phyloP scores from a whole-genome alignment of 2,329 filamentous ascomycete genomes.

The Bretziella fagacearum region DNA sequence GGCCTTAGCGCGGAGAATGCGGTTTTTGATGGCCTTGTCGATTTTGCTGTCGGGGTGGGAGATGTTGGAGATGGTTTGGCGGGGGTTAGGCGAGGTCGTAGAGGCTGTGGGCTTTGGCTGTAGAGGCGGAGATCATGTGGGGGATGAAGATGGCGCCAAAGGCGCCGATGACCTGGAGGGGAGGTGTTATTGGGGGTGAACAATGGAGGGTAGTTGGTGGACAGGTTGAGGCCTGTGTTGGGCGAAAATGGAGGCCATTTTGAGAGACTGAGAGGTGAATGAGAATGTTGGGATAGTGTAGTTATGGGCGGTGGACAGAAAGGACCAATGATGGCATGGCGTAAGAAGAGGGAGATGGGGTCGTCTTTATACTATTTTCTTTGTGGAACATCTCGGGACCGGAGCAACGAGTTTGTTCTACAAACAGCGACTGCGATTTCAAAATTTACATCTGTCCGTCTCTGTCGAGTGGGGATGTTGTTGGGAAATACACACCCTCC shows the following conservation, averaged over 20 bases:
- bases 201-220: slow-evolving; percentile 3
- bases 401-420: too few species aligned
- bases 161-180: slow-evolving; percentile 25
- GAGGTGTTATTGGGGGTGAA: neutral
- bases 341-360: too few species aligned
- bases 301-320: too few species aligned
- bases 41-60: slow-evolving; percentile 15
- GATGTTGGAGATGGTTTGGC: slow-evolving; percentile 21
- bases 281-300: neutral
- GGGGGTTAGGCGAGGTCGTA: slow-evolving; percentile 27
- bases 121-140: slow-evolving; percentile 21
- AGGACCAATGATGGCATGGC: too few species aligned
- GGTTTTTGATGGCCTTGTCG: slow-evolving; percentile 30
- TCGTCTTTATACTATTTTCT: too few species aligned
- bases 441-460: too few species aligned
- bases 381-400: too few species aligned
- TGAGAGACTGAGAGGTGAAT: neutral
- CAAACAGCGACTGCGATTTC: too few species aligned
- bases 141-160: slow-evolving; percentile 23
- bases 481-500: too few species aligned
- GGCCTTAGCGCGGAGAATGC: slow-evolving; percentile 35
- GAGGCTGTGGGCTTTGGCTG: slow-evolving; percentile 19
- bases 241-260: neutral
- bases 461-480: too few species aligned
- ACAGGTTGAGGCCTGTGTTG: neutral